Conservation (phyloP, 768 basidiomycete species). For the Mycena albidolilacea region DNA sequence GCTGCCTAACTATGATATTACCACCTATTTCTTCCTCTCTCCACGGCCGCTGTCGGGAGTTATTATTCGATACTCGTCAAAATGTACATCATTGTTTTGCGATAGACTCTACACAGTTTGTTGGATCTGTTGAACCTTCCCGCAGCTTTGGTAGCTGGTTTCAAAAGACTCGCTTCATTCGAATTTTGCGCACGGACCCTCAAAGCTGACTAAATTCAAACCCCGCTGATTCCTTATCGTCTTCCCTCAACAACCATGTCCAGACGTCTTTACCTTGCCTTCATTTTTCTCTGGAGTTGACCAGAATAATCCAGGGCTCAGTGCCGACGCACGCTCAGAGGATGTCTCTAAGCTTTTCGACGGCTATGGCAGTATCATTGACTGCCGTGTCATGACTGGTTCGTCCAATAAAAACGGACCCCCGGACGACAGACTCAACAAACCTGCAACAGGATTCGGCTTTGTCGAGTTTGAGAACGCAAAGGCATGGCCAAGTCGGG, state of each 20-base stretch:
- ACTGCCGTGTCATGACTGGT: slow-evolving; percentile 97
- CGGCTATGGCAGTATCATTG: slow-evolving; percentile 89
- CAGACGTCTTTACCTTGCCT: slow-evolving; percentile 84
- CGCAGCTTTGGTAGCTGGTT: background rate
- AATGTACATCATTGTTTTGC: slow-evolving; percentile 36
- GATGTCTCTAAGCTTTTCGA: slow-evolving; percentile 93
- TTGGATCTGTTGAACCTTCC: background rate
- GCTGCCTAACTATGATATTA: slow-evolving; percentile 26
- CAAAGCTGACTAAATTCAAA: slow-evolving; percentile 54
- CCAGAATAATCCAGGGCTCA: slow-evolving; percentile 70
- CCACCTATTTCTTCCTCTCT: slow-evolving; percentile 23
- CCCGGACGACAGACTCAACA: slow-evolving; percentile 41
- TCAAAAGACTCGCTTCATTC: background rate
- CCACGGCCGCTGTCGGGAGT: background rate
- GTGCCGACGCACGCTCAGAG: slow-evolving; percentile 84
- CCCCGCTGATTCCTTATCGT: slow-evolving; percentile 50
- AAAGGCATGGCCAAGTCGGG: slow-evolving; percentile 62
- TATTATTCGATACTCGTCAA: slow-evolving; percentile 22
- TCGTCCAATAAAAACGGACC: slow-evolving; percentile 46
- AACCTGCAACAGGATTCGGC: slow-evolving; percentile 79
- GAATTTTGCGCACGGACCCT: slow-evolving; percentile 41
- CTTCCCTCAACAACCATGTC: slow-evolving; percentile 72
- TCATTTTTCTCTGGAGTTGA: slow-evolving; percentile 17
- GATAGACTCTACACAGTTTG: background rate
- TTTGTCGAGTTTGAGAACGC: slow-evolving; percentile 96